Evolutionary conservation across 1,139 yeast species (phyloP).

Genomic region (Sugiyamaella castrensis): DNA sequence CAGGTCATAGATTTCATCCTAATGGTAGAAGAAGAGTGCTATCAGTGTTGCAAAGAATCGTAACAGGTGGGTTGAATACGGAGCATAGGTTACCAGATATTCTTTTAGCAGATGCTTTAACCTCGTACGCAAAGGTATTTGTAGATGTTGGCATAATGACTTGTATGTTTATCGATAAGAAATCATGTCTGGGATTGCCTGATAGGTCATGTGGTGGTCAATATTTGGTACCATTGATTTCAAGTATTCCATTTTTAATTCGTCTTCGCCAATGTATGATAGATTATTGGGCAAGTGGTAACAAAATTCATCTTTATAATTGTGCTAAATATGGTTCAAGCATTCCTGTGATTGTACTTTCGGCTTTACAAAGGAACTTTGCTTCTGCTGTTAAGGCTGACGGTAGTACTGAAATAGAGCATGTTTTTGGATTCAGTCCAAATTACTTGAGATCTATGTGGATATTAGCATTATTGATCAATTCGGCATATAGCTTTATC

Average conservation of each 20-base stretch:
- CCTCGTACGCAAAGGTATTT: slow-evolving; percentile 72
- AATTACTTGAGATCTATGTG: slow-evolving; percentile 41
- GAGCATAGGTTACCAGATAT: slow-evolving; percentile 70
- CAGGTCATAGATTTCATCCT: slow-evolving; percentile 28
- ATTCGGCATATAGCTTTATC: slow-evolving; percentile 70
- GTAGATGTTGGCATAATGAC: slow-evolving; percentile 59
- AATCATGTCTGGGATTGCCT: slow-evolving; percentile 33
- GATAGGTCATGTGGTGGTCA: slow-evolving; percentile 39
- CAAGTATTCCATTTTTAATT: slow-evolving; percentile 63
- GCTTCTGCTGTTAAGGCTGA: slow-evolving; percentile 14
- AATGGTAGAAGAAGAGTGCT: slow-evolving; percentile 32
- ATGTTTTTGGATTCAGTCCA: slow-evolving; percentile 9
- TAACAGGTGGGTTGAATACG: slow-evolving; percentile 54
- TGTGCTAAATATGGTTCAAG: slow-evolving; percentile 70
- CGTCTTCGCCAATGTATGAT: slow-evolving; percentile 77
- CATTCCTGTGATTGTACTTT: slow-evolving; percentile 53
- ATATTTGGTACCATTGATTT: slow-evolving; percentile 48
- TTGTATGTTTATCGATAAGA: slow-evolving; percentile 40
- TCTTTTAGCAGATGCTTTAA: slow-evolving; percentile 72
- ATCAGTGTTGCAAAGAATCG: slow-evolving; percentile 51
- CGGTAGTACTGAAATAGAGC: slow-evolving; percentile 12
- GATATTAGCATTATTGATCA: slow-evolving; percentile 54
- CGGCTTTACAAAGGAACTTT: slow-evolving; percentile 22
- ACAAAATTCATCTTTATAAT: slow-evolving; percentile 60
- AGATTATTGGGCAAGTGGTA: slow-evolving; percentile 56